phyloP scores from a whole-genome alignment of 148 eudicot genomes.

The Rhododendron kiyosumense region DNA sequence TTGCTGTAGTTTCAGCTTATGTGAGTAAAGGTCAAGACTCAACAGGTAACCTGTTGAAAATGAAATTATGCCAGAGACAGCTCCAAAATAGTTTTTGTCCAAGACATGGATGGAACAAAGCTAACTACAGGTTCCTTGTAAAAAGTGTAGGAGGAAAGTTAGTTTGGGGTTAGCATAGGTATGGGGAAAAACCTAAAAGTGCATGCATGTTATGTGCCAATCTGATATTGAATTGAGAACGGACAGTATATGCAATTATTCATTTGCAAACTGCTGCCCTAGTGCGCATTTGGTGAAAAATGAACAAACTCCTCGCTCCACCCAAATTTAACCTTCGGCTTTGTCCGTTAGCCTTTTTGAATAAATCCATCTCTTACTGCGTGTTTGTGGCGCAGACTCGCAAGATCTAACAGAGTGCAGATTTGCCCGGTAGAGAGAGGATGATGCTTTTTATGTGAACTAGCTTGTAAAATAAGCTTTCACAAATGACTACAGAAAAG shows the following conservation, averaged over 20 bases:
- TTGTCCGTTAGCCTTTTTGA: background rate
- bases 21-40: background rate
- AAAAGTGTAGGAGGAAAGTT: background rate
- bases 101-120: background rate
- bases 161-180: background rate
- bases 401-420: background rate
- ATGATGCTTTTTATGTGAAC: too few species aligned
- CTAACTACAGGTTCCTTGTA: background rate
- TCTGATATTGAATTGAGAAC: background rate
- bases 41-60: background rate
- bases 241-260: background rate
- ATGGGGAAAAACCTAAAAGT: background rate
- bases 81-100: background rate
- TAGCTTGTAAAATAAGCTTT: background rate
- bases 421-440: background rate
- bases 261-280: background rate
- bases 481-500: background rate
- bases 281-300: background rate
- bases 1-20: background rate
- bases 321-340: background rate
- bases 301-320: background rate
- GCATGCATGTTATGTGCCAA: background rate
- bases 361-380: background rate
- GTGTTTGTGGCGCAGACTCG: background rate
- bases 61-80: background rate